A percentile compares a stretch with the other conserved stretches of the same genome.
Conservation (phyloP, 2,329 filamentous ascomycete genomes). For the Lachnellula arida region DNA sequence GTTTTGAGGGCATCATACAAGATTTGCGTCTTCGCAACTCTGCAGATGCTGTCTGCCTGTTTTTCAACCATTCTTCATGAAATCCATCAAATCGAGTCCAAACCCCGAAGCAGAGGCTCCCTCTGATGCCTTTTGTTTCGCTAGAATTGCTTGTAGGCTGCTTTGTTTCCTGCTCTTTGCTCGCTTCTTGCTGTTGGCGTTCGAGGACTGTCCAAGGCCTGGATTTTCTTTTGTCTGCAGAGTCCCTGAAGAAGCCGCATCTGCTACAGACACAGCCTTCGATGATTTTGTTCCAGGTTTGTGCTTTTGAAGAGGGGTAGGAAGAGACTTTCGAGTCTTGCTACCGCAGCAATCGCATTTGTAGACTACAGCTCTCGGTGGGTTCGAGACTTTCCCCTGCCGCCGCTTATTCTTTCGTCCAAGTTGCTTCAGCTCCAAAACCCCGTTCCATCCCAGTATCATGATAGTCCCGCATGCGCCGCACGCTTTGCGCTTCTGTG, state of each 20-base stretch:
- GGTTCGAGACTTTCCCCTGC: constrained; percentile 1
- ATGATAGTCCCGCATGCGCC: constrained; percentile 57
- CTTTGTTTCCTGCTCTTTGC: constrained; percentile 58
- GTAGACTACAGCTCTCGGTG: constrained; percentile 23
- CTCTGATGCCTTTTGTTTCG: constrained; percentile 24
- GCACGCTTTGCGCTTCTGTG: constrained; percentile 53
- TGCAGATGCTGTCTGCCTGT: no score
- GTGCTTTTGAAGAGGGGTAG: background rate
- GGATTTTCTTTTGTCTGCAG: constrained; percentile 10
- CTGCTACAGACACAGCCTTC: background rate
- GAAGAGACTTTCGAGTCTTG: constrained; percentile 21
- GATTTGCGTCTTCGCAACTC: no score
- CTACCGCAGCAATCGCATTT: constrained; percentile 26
- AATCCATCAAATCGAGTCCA: constrained; percentile 36
- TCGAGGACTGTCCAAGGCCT: constrained; percentile 37
- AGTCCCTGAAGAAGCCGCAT: background rate
- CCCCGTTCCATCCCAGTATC: constrained; percentile 40
- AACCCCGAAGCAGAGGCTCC: constrained; percentile 17
- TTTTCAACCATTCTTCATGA: constrained; percentile 34
- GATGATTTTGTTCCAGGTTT: background rate
- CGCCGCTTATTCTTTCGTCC: constrained; percentile 3
- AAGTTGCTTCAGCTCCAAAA: constrained; percentile 8
- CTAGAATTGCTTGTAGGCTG: constrained; percentile 59
- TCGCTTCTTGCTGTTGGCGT: constrained; percentile 59
- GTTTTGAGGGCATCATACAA: no score